Conservation (phyloP, 352 stramenopile species). For the Globisporangium perplexum region DNA sequence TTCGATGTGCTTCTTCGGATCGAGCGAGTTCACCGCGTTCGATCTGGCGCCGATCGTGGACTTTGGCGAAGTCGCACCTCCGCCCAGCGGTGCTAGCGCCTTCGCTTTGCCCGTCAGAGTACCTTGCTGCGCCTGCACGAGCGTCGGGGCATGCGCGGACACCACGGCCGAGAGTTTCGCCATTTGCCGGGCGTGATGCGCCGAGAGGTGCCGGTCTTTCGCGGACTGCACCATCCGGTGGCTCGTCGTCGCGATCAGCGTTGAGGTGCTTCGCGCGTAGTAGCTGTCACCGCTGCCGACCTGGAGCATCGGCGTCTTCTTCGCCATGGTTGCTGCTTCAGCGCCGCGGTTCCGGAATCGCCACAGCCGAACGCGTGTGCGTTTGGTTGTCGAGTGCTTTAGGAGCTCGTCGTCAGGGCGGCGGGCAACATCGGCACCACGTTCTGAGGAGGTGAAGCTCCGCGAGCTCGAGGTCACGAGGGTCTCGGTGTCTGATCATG, state of each 20-base stretch:
- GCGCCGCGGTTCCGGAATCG: not conserved
- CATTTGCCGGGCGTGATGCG: conserved; percentile 54
- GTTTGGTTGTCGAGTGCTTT: not conserved
- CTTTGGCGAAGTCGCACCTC: conserved; percentile 3
- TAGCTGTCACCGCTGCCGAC: conserved; percentile 20
- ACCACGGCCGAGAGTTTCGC: conserved; percentile 19
- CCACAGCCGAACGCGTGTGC: not conserved
- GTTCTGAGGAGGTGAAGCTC: not conserved
- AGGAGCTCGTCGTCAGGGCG: not conserved
- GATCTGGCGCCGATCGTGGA: conserved; percentile 20
- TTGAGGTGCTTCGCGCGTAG: conserved; percentile 11
- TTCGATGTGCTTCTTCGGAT: conserved; percentile 25
- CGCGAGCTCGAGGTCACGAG: too few relatives aligned
- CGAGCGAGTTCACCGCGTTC: conserved; percentile 17
- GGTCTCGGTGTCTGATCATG: too few relatives aligned
- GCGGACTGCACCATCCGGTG: conserved; percentile 25
- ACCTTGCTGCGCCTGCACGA: not conserved
- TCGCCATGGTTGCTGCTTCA: conserved; percentile 1
- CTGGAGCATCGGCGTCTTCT: conserved; percentile 15
- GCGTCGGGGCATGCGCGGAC: too few relatives aligned
- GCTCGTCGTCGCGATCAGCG: conserved; percentile 33
- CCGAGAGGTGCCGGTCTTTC: conserved; percentile 28
- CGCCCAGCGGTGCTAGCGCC: not conserved
- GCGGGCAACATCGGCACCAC: too few relatives aligned
- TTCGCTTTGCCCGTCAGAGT: not conserved